A percentile compares a stretch with the other conserved stretches of the same genome.
Conservation (phyloP, 208 protist species). For the Trypanosoma conorhini region DNA sequence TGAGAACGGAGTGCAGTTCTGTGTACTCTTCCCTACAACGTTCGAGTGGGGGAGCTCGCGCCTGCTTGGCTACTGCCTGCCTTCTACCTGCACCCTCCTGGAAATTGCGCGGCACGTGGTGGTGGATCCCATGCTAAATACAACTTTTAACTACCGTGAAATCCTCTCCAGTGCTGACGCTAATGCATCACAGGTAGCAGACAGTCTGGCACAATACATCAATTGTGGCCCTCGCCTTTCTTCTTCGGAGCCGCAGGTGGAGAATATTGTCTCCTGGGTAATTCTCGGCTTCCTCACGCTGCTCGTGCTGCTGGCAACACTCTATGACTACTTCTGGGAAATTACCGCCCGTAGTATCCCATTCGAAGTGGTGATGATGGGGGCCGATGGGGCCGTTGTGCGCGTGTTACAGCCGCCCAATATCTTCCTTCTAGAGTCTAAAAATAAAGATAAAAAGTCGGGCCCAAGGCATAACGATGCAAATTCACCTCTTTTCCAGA, state of each 20-base stretch:
- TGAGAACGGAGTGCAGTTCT: slow-evolving; percentile 11
- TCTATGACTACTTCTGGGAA: slow-evolving; percentile 26
- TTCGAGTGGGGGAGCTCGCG: slow-evolving; percentile 23
- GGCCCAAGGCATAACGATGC: not conserved
- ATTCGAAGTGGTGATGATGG: slow-evolving; percentile 23
- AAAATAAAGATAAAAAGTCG: not conserved
- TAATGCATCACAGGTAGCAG: not conserved
- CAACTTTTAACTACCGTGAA: slow-evolving; percentile 15
- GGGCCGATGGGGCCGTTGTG: slow-evolving; percentile 14
- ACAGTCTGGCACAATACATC: slow-evolving; percentile 17
- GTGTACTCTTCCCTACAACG: slow-evolving; percentile 26
- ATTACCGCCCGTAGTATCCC: slow-evolving; percentile 20
- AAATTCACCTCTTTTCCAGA: not conserved
- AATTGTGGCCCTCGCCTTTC: slow-evolving; percentile 1
- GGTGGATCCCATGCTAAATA: slow-evolving; percentile 22
- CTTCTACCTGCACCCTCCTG: slow-evolving; percentile 16
- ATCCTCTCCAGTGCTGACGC: not conserved
- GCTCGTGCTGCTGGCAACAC: slow-evolving; percentile 21
- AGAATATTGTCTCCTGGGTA: slow-evolving; percentile 14
- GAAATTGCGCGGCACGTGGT: slow-evolving; percentile 25
- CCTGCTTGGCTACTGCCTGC: slow-evolving; percentile 29
- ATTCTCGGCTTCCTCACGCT: slow-evolving; percentile 15
- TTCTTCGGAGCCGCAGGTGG: not conserved
- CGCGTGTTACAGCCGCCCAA: slow-evolving; percentile 16
- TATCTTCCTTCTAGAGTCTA: not conserved